These are phyloP conservation scores for Triangularia setosa DNA, from an alignment of 2,329 filamentous ascomycete genomes.

Conservation along the genomic window DNA sequence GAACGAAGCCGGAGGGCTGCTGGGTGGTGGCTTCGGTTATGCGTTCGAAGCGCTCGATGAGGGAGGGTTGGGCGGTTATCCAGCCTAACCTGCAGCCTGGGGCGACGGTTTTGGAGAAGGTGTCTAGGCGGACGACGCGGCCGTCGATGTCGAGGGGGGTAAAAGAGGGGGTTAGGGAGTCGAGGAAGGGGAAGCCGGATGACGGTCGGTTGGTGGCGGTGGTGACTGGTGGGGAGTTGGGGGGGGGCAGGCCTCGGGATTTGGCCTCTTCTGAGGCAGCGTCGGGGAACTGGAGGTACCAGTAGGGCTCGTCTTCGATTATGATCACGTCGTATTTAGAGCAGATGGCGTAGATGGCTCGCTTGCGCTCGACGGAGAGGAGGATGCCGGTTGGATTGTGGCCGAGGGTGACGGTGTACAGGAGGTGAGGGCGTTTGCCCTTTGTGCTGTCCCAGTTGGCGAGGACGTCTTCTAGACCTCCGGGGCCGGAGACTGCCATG, in stretches of 20 bases:
- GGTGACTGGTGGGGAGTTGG: constrained; percentile 31
- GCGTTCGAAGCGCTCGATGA: constrained; percentile 65
- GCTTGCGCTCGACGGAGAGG: constrained; percentile 66
- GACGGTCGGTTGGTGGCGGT: constrained; percentile 32
- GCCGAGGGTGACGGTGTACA: constrained; percentile 74
- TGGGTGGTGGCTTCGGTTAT: constrained; percentile 77
- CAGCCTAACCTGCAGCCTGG: constrained; percentile 87
- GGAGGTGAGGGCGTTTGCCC: constrained; percentile 73
- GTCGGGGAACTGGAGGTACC: constrained; percentile 86
- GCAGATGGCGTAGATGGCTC: constrained; percentile 75
- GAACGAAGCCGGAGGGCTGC: constrained; percentile 85
- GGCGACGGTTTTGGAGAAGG: constrained; percentile 89
- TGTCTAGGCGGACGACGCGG: constrained; percentile 84
- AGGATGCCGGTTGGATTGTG: constrained; percentile 29
- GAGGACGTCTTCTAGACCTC: constrained; percentile 72
- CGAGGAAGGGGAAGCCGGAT: constrained; percentile 72
- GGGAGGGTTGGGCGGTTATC: constrained; percentile 77
- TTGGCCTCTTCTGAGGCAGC: constrained; percentile 52
- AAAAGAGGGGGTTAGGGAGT: constrained; percentile 79
- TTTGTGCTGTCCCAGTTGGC: constrained; percentile 74
- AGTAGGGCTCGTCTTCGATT: constrained; percentile 92
- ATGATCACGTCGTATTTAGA: constrained; percentile 85
- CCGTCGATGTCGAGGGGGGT: constrained; percentile 79
- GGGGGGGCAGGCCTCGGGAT: constrained; percentile 38
- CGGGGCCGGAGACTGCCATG: constrained; percentile 69